phyloP scores from a whole-genome alignment of 176 grass and related monocot genomes.

The Aechmea fasciata region DNA sequence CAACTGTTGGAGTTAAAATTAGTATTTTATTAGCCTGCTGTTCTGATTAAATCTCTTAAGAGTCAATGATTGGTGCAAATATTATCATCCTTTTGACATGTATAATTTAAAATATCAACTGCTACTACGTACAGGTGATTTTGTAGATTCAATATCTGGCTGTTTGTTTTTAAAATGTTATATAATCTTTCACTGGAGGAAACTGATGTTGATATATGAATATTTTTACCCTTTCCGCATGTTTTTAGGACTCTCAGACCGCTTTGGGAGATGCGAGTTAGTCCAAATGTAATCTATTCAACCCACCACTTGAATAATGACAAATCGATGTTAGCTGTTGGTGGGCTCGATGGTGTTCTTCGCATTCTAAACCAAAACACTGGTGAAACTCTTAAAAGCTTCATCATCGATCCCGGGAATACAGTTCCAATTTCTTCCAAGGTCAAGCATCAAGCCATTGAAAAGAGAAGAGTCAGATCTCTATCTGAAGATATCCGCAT shows the following conservation, averaged over 20 bases:
- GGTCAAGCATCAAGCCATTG: slow-evolving; percentile 16
- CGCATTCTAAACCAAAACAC: slow-evolving; percentile 64
- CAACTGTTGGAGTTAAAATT: background rate
- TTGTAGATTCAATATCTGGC: no score
- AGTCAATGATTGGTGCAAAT: background rate
- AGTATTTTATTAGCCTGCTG: background rate
- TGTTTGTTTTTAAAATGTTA: no score
- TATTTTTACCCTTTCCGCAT: slow-evolving; percentile 9
- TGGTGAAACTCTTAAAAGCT: slow-evolving; percentile 39
- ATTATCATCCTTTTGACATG: no score
- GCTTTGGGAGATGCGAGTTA: slow-evolving; percentile 78
- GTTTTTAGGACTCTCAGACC: slow-evolving; percentile 55
- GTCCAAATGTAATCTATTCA: slow-evolving; percentile 83
- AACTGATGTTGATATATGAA: no score
- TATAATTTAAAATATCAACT: no score
- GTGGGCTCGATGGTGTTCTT: slow-evolving; percentile 76
- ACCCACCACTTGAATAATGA: slow-evolving; percentile 54
- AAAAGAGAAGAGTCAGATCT: slow-evolving; percentile 43
- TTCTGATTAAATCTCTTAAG: background rate
- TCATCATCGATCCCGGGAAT: slow-evolving; percentile 26
- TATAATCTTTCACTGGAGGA: no score
- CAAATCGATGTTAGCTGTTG: slow-evolving; percentile 37
- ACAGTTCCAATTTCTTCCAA: slow-evolving; percentile 13
- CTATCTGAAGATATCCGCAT: slow-evolving; percentile 31
- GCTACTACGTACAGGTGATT: no score